Percentiles rank a stretch among this genome's conserved stretches.
Conservation (phyloP, 225 moss, liverwort and hornwort genomes). For the Pseudisothecium myosuroides region DNA sequence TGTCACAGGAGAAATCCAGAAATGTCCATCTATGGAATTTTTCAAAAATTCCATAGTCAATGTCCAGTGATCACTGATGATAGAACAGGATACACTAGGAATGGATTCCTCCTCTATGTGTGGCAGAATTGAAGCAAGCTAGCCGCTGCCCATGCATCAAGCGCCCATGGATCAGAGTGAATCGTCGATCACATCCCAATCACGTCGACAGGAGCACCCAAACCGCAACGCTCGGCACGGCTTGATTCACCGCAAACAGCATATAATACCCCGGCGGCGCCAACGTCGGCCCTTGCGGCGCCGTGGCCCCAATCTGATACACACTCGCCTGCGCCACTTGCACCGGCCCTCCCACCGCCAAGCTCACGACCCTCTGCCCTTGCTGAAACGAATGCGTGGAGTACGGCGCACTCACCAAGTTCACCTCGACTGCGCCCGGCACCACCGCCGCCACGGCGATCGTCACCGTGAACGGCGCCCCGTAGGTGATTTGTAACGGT, state of each 20-base stretch:
- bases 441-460: not conserved
- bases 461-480: conserved; percentile 24
- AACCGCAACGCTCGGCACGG: conserved; percentile 30
- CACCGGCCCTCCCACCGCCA: conserved; percentile 11
- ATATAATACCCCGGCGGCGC: conserved; percentile 43
- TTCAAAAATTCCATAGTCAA: not conserved
- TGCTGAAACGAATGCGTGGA: conserved; percentile 69
- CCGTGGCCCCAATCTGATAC: conserved; percentile 23
- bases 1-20: not conserved
- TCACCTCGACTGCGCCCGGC: conserved; percentile 14
- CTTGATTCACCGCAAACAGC: conserved; percentile 44
- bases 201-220: conserved; percentile 29
- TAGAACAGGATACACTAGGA: not conserved
- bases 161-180: not conserved
- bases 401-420: conserved; percentile 59
- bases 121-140: not conserved
- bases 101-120: not conserved
- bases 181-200: not conserved
- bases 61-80: not conserved
- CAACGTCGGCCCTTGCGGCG: not conserved
- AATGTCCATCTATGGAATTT: no score
- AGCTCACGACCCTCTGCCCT: conserved; percentile 59
- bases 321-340: conserved; percentile 23
- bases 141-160: no score
- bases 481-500: conserved; percentile 34